These are phyloP conservation scores for Jatropha curcas DNA, from an alignment of 345 rosid genomes.

Conservation along the genomic window DNA sequence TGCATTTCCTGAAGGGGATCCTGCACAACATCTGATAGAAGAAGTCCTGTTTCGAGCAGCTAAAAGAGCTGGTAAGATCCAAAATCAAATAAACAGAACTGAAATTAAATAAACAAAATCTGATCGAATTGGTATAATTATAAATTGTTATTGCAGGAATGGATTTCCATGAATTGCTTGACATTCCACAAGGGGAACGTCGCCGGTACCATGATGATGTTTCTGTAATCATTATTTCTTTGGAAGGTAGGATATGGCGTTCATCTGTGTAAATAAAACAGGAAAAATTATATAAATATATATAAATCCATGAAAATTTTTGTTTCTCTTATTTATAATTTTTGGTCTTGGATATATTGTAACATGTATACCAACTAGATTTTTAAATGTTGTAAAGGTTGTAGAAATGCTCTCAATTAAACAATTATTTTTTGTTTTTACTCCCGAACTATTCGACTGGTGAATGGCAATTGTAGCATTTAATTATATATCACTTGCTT, in stretches of 20 bases:
- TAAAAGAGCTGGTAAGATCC: slow-evolving; percentile 28
- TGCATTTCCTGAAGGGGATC: slow-evolving; percentile 31
- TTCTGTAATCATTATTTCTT: slow-evolving; percentile 81
- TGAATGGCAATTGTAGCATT: too few relatives aligned
- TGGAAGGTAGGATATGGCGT: slow-evolving; percentile 91
- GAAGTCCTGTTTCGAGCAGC: slow-evolving; percentile 38
- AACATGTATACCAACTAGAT: not conserved
- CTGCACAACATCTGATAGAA: slow-evolving; percentile 34
- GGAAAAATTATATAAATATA: not conserved
- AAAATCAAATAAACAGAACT: too few relatives aligned
- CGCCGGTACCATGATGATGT: slow-evolving; percentile 92
- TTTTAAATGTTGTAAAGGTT: not conserved
- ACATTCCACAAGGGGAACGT: slow-evolving; percentile 91
- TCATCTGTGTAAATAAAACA: slow-evolving; percentile 15
- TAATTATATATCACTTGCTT: too few relatives aligned
- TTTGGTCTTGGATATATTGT: slow-evolving; percentile 5
- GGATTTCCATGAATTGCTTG: slow-evolving; percentile 83
- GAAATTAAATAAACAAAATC: too few relatives aligned
- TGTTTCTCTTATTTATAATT: not conserved
- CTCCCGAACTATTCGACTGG: too few relatives aligned
- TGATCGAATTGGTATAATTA: not conserved
- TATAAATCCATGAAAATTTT: not conserved
- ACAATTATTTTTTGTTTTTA: not conserved
- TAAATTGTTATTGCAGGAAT: slow-evolving; percentile 23
- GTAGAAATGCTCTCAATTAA: not conserved